Evolutionary conservation across 2,329 filamentous ascomycete genomes (phyloP), one percentile per base, ranked within the genome.

Genomic region (Lachnellula subtilissima): DNA sequence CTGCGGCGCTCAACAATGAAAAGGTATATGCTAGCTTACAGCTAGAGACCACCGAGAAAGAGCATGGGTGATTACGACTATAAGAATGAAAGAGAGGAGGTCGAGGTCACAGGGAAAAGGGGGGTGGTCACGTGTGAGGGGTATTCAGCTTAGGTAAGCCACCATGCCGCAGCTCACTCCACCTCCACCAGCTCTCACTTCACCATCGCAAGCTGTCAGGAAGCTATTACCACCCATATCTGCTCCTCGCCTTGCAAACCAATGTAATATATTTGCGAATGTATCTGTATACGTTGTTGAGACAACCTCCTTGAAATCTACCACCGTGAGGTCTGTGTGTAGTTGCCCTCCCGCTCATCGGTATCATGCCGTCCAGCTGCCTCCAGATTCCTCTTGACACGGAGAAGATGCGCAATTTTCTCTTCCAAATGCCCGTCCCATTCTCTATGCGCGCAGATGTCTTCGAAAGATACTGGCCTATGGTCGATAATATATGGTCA

Each of bases 401-500:
- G 19, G 48, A 54, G 37, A 40, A 35, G 28, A 54, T 58, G 48
- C 55, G 52, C 32, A 54, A 58, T 35, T 39, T 58, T 11, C 43
- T 58, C 42, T 58, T 58, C 52, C 28, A 52, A 43, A 54, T 58
- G 48, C 48, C 52, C 1, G 55, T 54, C 17, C 52, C 55, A 11
- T 58, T 58, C 48, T 54, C 55, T 11, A 52, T 55, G 52, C 55
- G 48, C 25, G 52, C 55, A 22, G 43, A 46, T 15, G 55, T 58
- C 2, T 52, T 58, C 25, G 55, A 58, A 11, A n/a, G 23, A 11
- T 58, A 48, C 19, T 58, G 48, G 55, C 52, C 42, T 14, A 45
- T 58, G 22, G 48, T 54, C 5, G 55, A 54, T 28, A 58, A 54
- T 14, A 36, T 54, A 12, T 54, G 55, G 55, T 54, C 48, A 8